Base-by-base conservation (phyloP, 2,329 filamentous ascomycete genomes). In the Colletotrichum nymphaeae region DNA sequence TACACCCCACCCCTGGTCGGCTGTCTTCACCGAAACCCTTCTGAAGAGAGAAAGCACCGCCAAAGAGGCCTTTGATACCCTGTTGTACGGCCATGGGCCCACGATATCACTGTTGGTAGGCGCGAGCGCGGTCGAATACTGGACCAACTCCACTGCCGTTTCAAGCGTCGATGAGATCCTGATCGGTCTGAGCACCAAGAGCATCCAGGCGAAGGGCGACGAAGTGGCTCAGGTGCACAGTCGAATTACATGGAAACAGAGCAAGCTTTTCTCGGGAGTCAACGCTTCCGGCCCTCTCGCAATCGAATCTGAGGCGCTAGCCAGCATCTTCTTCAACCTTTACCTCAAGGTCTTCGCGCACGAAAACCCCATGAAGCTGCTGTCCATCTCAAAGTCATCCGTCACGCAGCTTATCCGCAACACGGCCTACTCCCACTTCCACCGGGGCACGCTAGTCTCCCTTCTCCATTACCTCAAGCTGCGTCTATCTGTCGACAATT, bases 81-180 rank as follows among this genome's bases (percentile, higher is more conserved):
- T 89, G 8, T 82, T 91, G 1, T 83, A 83, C 56, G 86, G 86
- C 0, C 81, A 89, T 71, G 82, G 86, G 0, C 78, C 82, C 0
- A 87, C 86, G 0, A 76, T 90, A 5, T 85, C 86, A 2, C 75
- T 88, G 7, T 78, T 92, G 0, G 78, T 91, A 4, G 90, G 89
- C 0, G 75, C 92, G 37, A 81, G 78, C 0, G 85, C 86, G 1
- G 79, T 86, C 8, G 86, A 88, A 74, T 87, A 85, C 76, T 89
- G 84, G 84, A 88, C 88, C 2, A 88, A 89, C 75, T 77, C 84
- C 7, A 86, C 84, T 16, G 76, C 79, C 3, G 78, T 81, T 5
- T 85, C 85, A 2, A 80, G 79, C 53, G 80, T 83, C 1, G 82
- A 86, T 60, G 84, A 87, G 66, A 60, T 84, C 1, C 72, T 85